These are phyloP conservation scores for Melampsora abietis-canadensis DNA, from an alignment of 1,284 basidiomycete species.

Conservation along the genomic window DNA sequence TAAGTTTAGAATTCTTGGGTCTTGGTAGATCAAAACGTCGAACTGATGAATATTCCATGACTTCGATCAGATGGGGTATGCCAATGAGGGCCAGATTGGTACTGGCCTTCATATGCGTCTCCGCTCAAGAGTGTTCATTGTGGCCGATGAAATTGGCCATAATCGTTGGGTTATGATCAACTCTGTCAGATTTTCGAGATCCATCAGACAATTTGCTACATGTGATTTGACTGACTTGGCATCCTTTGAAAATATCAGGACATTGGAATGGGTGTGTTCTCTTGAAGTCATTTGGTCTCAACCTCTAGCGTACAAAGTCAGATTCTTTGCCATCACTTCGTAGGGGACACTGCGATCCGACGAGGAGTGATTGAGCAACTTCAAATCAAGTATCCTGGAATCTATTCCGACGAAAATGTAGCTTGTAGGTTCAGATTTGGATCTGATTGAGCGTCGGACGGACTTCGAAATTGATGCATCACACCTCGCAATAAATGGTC, in stretches of 20 bases:
- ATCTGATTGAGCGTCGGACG: background rate
- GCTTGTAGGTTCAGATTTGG: conserved; percentile 55
- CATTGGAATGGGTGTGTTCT: conserved; percentile 18
- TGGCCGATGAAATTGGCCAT: conserved; percentile 63
- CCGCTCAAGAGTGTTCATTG: conserved; percentile 70
- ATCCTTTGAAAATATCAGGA: conserved; percentile 16
- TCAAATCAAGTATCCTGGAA: conserved; percentile 60
- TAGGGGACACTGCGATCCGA: conserved; percentile 74
- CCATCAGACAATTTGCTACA: background rate
- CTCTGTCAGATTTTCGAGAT: conserved; percentile 57
- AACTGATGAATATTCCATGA: background rate
- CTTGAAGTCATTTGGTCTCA: background rate
- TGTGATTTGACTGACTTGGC: background rate
- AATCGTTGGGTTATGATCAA: conserved; percentile 72
- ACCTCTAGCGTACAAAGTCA: too few species aligned
- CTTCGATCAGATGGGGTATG: conserved; percentile 64
- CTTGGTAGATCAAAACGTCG: conserved; percentile 62
- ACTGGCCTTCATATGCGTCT: conserved; percentile 76
- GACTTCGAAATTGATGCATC: too few species aligned
- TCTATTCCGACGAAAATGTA: conserved; percentile 69
- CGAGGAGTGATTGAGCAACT: conserved; percentile 65
- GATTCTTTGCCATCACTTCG: background rate
- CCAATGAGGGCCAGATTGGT: conserved; percentile 65
- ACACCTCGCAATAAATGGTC: too few species aligned
- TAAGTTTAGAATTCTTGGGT: conserved; percentile 64